These are phyloP conservation scores for Solanum chacoense DNA, from an alignment of 305 asterid genomes.

Conservation along the genomic window DNA sequence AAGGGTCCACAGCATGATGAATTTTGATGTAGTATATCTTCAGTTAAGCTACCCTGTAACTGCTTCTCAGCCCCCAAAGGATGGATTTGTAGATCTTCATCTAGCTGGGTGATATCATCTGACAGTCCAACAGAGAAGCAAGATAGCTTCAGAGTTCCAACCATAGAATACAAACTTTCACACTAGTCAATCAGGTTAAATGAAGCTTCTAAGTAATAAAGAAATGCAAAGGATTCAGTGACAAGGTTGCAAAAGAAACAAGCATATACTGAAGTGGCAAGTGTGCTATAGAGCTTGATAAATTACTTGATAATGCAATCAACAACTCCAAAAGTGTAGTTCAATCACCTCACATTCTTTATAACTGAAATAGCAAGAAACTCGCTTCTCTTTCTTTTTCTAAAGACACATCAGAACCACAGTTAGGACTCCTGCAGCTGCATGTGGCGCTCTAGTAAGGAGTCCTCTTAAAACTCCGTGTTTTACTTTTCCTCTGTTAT, in stretches of 20 bases:
- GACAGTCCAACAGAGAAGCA: slow-evolving; percentile 22
- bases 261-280: background rate
- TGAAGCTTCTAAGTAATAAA: background rate
- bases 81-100: slow-evolving; percentile 28
- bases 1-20: slow-evolving; percentile 11
- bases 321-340: background rate
- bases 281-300: background rate
- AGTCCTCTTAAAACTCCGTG: background rate
- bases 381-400: background rate
- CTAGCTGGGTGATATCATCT: slow-evolving; percentile 87
- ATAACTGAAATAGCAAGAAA: background rate
- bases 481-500: background rate
- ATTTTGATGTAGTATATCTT: slow-evolving; percentile 6
- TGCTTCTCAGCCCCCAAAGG: slow-evolving; percentile 15
- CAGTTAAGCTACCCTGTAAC: background rate
- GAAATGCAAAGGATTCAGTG: background rate
- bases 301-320: background rate
- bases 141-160: slow-evolving; percentile 17
- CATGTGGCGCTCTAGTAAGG: background rate
- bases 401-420: background rate
- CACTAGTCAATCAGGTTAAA: background rate
- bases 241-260: background rate
- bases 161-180: slow-evolving; percentile 1
- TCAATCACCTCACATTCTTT: background rate
- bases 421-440: background rate